These are phyloP conservation scores for Apiotrichum gamsii DNA, from an alignment of 1,284 basidiomycete genomes.

Conservation along the genomic window DNA sequence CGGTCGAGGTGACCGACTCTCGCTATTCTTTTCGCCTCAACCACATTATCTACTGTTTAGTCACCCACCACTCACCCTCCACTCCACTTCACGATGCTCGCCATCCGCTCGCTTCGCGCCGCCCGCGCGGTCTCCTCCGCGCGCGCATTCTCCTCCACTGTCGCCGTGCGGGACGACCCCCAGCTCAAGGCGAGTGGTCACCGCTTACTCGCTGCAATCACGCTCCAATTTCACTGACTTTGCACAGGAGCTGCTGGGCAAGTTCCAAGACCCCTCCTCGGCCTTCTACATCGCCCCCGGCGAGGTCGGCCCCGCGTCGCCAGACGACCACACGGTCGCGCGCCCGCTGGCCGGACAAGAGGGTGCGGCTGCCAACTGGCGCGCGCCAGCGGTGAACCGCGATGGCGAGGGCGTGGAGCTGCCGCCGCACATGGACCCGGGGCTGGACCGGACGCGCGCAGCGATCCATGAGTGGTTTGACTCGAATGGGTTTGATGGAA, in stretches of 20 bases:
- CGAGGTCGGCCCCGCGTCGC: conserved; percentile 33
- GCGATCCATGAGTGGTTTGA: conserved; percentile 16
- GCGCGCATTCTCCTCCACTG: background rate
- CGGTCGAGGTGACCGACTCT: too few relatives aligned
- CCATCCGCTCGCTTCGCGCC: background rate
- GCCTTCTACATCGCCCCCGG: conserved; percentile 40
- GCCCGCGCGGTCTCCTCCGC: background rate
- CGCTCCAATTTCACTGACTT: background rate
- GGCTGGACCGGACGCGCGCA: conserved; percentile 14
- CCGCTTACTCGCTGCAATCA: background rate
- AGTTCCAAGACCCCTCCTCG: conserved; percentile 37
- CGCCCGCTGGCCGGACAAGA: conserved; percentile 14
- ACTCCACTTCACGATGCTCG: background rate
- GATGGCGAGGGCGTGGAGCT: conserved; percentile 1
- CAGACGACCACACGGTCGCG: conserved; percentile 35
- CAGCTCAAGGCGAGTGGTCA: conserved; percentile 1
- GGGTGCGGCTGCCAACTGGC: conserved; percentile 1
- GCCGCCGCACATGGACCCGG: conserved; percentile 9
- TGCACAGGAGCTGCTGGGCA: conserved; percentile 30
- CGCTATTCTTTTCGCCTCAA: too few relatives aligned
- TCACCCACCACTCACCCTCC: too few relatives aligned
- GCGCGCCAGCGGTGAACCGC: background rate
- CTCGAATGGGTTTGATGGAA: conserved; percentile 31
- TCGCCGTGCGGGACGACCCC: background rate
- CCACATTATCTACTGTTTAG: too few relatives aligned